Evolutionary conservation across 2,329 filamentous ascomycete genomes (phyloP).

Genomic region (Scorias spongiosa): DNA sequence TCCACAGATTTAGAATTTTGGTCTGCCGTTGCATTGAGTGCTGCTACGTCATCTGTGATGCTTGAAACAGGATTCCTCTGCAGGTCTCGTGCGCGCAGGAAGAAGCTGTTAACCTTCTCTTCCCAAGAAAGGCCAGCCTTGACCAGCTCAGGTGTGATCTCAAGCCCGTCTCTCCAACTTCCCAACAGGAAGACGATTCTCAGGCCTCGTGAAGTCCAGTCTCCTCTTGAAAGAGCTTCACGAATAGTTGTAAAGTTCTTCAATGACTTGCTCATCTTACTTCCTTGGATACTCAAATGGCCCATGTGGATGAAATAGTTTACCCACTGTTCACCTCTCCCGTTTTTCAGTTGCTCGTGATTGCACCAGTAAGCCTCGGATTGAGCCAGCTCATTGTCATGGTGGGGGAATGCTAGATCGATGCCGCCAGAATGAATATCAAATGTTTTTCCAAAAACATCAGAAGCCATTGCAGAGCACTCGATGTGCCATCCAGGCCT

Average conservation of each 20-base stretch:
- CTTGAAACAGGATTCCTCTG: slow-evolving; percentile 11
- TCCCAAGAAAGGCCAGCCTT: slow-evolving; percentile 66
- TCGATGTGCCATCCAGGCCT: slow-evolving; percentile 95
- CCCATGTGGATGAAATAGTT: slow-evolving; percentile 96
- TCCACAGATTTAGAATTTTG: slow-evolving; percentile 14
- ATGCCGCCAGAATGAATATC: slow-evolving; percentile 90
- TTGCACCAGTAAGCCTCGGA: slow-evolving; percentile 64
- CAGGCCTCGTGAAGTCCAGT: slow-evolving; percentile 66
- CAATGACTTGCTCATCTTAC: slow-evolving; percentile 89
- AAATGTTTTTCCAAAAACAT: slow-evolving; percentile 68
- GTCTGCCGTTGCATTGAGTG: slow-evolving; percentile 13
- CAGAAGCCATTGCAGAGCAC: slow-evolving; percentile 89
- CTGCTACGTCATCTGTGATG: slow-evolving; percentile 6
- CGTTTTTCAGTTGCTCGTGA: slow-evolving; percentile 10
- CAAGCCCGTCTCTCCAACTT: slow-evolving; percentile 79
- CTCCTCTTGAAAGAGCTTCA: slow-evolving; percentile 53
- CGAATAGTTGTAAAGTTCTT: slow-evolving; percentile 95
- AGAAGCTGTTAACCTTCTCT: slow-evolving; percentile 57
- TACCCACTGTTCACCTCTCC: slow-evolving; percentile 53
- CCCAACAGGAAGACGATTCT: slow-evolving; percentile 79
- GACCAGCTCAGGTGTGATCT: slow-evolving; percentile 74
- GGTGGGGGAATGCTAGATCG: slow-evolving; percentile 81
- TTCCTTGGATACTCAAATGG: slow-evolving; percentile 73
- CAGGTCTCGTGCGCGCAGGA: slow-evolving; percentile 42
- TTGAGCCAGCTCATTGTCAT: slow-evolving; percentile 84